Evolutionary conservation across 441 rosid species (phyloP).

Genomic region (Monsonia emarginata): DNA sequence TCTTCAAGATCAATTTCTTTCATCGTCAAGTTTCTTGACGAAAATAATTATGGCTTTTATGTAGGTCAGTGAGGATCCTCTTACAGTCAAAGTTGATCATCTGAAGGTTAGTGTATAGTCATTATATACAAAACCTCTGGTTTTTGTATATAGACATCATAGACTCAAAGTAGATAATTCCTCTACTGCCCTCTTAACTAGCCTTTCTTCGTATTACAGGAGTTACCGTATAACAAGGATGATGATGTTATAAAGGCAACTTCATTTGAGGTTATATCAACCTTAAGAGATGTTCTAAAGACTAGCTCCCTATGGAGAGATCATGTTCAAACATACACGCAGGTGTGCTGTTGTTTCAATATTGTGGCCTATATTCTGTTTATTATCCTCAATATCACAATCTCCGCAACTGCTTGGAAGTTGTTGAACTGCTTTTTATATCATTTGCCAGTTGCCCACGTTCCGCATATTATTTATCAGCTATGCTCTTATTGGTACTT

Average conservation of each 20-base stretch:
- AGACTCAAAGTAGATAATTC: slow-evolving; percentile 10
- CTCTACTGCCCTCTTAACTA: slow-evolving; percentile 5
- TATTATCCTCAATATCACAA: neutral
- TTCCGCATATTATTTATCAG: neutral
- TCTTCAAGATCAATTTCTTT: neutral
- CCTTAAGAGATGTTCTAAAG: slow-evolving; percentile 84
- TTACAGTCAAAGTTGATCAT: slow-evolving; percentile 94
- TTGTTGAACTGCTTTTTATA: neutral
- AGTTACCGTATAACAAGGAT: slow-evolving; percentile 81
- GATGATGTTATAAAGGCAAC: slow-evolving; percentile 98
- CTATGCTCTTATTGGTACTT: neutral
- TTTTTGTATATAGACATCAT: neutral
- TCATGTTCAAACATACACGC: slow-evolving; percentile 88
- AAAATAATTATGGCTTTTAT: slow-evolving; percentile 18
- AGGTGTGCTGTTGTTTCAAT: slow-evolving; percentile 34
- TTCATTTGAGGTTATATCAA: slow-evolving; percentile 90
- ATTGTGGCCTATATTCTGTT: neutral
- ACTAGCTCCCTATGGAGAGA: slow-evolving; percentile 93
- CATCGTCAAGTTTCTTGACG: slow-evolving; percentile 15
- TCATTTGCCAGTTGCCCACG: neutral
- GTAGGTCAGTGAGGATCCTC: slow-evolving; percentile 86
- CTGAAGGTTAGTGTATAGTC: slow-evolving; percentile 47
- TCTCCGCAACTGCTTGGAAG: neutral
- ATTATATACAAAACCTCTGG: slow-evolving; percentile 6
- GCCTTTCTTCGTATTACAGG: slow-evolving; percentile 40